Base-by-base conservation (phyloP, 2,329 filamentous ascomycete species). In the Cadophora gregata region DNA sequence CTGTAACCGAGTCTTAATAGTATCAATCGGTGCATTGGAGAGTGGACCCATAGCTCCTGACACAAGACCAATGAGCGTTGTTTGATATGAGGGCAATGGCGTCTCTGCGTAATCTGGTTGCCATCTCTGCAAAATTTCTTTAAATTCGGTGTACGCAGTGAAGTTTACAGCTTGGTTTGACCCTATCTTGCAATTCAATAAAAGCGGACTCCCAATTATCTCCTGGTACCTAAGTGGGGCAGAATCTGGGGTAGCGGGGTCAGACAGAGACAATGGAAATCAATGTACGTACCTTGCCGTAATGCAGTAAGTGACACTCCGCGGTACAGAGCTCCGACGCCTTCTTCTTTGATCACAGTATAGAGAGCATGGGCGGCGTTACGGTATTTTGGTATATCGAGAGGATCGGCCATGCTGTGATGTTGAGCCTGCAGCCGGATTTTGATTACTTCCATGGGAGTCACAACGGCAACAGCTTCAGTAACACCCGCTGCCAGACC, bases 401-500 rank as follows among this genome's bases (percentile, higher is more conserved):
- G 89, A 6, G 96, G 96, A 78, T 99, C 96, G 59, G 96, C 93
- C 90, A 99, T 96, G 78, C 89, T 93, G 87, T 99, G 96, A 83
- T 97, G 93, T 82, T 99, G 96, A 4, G 95, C 95, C 85, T 99
- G 96, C 73, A 99, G 87, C 59, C 96, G 92, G 78, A 99, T 99
- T 87, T 99, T 99, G 81, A 99, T 88, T 69, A 99, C 96, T 83
- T 99, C 96, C 96, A 99, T 99, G 6, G 96, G 96, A 33, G 94
- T 97, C 65, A 99, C 96, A 61, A 99, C 93, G 59, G 92, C 90
- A 53, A 99, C 95, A 71, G 96, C 96, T 85, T 99, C 96, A 24
- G 96, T 98, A 21, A 99, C 89, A 80, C 96, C 96, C 29, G 96
- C 96, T 27, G 92, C 88, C 55, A 99, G 89, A 77, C 96, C 96